These are phyloP conservation scores for Penicillium simplicissimum DNA, from an alignment of 495 filamentous ascomycete genomes.

Conservation along the genomic window DNA sequence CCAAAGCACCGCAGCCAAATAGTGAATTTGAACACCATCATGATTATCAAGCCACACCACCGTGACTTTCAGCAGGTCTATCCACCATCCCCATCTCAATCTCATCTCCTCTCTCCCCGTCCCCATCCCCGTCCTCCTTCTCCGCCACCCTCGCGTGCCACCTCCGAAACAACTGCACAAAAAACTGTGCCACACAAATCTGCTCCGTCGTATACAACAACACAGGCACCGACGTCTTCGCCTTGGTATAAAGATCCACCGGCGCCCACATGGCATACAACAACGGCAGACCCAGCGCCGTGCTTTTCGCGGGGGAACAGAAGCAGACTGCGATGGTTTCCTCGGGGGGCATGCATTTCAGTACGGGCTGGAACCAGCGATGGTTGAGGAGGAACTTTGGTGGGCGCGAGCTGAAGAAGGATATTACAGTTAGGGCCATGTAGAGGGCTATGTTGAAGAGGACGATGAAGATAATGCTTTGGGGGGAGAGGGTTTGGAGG, in stretches of 20 bases:
- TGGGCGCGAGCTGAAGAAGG: conserved; percentile 49
- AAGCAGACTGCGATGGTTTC: conserved; percentile 58
- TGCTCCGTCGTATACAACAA: conserved; percentile 59
- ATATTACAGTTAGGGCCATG: conserved; percentile 49
- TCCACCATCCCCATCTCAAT: conserved; percentile 14
- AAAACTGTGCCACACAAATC: conserved; percentile 55
- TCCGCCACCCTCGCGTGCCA: conserved; percentile 43
- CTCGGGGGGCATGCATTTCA: conserved; percentile 45
- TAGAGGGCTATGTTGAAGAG: conserved; percentile 57
- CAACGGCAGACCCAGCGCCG: conserved; percentile 53
- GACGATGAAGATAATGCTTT: conserved; percentile 52
- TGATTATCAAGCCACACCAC: not conserved
- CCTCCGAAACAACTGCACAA: conserved; percentile 52
- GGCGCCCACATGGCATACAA: conserved; percentile 56
- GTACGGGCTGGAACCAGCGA: conserved; percentile 26
- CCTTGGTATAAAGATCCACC: conserved; percentile 49
- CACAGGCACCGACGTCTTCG: conserved; percentile 55
- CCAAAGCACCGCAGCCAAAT: not conserved
- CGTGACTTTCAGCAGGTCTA: conserved; percentile 4
- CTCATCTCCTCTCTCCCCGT: conserved; percentile 1
- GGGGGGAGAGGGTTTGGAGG: conserved; percentile 45
- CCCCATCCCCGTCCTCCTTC: conserved; percentile 19
- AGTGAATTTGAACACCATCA: not conserved
- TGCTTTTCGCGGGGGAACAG: conserved; percentile 59
- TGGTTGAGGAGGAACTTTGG: conserved; percentile 29